Evolutionary conservation across 2,329 filamentous ascomycete genomes (phyloP), one percentile per base, ranked within the genome.

Genomic region (Beauveria sp.): DNA sequence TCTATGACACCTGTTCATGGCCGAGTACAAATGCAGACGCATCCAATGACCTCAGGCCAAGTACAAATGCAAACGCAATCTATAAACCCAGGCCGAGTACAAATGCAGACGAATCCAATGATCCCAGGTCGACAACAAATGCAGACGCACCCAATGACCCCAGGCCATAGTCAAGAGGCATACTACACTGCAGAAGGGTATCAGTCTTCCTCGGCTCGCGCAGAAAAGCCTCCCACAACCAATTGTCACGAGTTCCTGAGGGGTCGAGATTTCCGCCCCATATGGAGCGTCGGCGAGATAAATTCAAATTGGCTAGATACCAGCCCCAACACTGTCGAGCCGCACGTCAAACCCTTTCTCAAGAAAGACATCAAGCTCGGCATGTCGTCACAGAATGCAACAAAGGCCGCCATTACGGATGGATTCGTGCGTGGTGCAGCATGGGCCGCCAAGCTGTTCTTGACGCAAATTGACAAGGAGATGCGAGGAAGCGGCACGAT

Each of bases 341-440:
- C 45, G 28, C 61, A 57, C 18, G 46, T 52, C 14, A 51, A 46
- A 31, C 54, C 46, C 3, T 50, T 57, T 22, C 24, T 26, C 4
- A 57, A 57, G n/a, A 52, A 58, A 4, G 54, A 57, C 10, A 62
- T 62, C 38, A 51, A 50, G 22, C 53, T 57, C 6, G 54, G 53
- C 40, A 45, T 62, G 53, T 53, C 61, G 6, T 46, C 61, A 16
- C 61, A 52, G 18, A 42, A 53, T 45, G 61, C 61, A 31, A 24
- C 49, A 22, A 52, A 57, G 14, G 61, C 53, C 12, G 61, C 61
- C 16, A 52, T 58, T 8, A 62, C 49, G 6, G 53, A 46, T 14
- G 61, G 34, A 6, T 62, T 62, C 18, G 61, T 53, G 5, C 53
- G 54, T 18, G 61, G 61, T 16, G 61, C 61, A 6, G 49, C 16